A percentile compares a stretch with the other conserved stretches of the same genome.
phyloP scores from a whole-genome alignment of 129 eudicot species.

The Saposhnikovia divaricata region DNA sequence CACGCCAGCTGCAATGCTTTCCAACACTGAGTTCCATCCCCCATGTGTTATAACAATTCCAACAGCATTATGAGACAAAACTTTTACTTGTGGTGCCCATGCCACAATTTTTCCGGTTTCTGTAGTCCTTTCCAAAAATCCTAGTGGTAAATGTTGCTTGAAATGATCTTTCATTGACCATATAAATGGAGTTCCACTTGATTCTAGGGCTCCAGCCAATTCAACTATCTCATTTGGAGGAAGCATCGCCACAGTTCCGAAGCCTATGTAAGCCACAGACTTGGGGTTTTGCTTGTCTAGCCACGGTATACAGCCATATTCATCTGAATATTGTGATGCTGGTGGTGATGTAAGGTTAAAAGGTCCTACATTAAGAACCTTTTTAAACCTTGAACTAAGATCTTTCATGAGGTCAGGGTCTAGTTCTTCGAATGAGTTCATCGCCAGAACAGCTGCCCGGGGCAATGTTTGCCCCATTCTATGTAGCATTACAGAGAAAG shows the following conservation, averaged over 20 bases:
- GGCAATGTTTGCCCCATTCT: conserved; percentile 41
- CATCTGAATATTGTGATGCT: conserved; percentile 13
- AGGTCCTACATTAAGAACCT: conserved; percentile 51
- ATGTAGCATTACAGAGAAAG: conserved; percentile 39
- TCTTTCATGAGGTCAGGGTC: conserved; percentile 39
- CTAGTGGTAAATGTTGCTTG: conserved; percentile 30
- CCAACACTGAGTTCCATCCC: conserved; percentile 78
- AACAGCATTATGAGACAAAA: conserved; percentile 30
- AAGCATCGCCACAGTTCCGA: conserved; percentile 46
- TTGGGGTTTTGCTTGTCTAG: conserved; percentile 29
- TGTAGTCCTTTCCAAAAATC: conserved; percentile 29
- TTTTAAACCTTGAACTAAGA: conserved; percentile 30
- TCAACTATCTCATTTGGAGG: conserved; percentile 52
- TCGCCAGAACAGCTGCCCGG: conserved; percentile 39
- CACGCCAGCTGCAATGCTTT: conserved; percentile 46
- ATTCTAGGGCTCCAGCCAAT: conserved; percentile 53
- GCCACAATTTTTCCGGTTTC: conserved; percentile 43
- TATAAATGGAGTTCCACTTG: conserved; percentile 32
- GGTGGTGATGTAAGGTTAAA: conserved; percentile 33
- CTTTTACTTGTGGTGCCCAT: conserved; percentile 70
- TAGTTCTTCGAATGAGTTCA: conserved; percentile 33
- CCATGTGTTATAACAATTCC: conserved; percentile 57
- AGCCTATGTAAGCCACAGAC: conserved; percentile 54
- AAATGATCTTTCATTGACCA: conserved; percentile 45
- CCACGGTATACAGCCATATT: conserved; percentile 46